Evolutionary conservation across 1,284 basidiomycete species (phyloP), one percentile per base, ranked within the genome.

Genomic region (Cerioporus squamosus): DNA sequence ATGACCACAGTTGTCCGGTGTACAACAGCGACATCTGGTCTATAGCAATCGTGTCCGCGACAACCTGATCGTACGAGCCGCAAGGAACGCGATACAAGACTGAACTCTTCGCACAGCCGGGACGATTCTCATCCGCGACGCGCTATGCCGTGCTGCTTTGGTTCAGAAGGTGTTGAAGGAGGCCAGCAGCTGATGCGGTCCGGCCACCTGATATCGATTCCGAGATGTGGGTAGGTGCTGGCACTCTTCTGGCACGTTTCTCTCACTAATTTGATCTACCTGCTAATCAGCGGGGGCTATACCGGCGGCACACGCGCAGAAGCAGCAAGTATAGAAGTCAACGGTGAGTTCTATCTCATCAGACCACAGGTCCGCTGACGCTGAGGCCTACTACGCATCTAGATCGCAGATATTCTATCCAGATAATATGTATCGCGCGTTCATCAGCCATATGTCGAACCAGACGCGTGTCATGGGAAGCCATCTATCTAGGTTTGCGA

Each of bases 211-310:
- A 29, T 39, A 55, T 55, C 57, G 45, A 47, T 26, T 8, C 29
- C 45, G 44, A 47, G 26, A 17, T 29, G 26, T 14, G 38, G 10
- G 33, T 29, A 47, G 26, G n/a, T 29, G 26, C 10, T 22, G 10
- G 33, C n/a, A 20, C 38, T 29, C 12, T 33, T 56, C 53, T 47
- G 33, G 53, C 48, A 26, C 23, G 45, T 53, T 36, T 42, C 45
- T 63, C 59, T 56, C 57, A 59, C 59, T 40, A 42, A 39, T 56
- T 39, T 64, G 62, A 61, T 64, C 44, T 55, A 45, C 53, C 50
- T 55, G 46, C 39, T 57, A 46, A 63, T 63, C 59, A 59, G 51
- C 59, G 57, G 59, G 38, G 44, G 29, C 53, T 52, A 46, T 61
- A 57, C 62, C 56, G 53, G 58, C 61, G 61, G 55, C 49, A 52